Percentiles rank a stretch among this genome's conserved stretches.
Conservation (phyloP, 2,329 filamentous ascomycete genomes). For the Fusarium algeriense region DNA sequence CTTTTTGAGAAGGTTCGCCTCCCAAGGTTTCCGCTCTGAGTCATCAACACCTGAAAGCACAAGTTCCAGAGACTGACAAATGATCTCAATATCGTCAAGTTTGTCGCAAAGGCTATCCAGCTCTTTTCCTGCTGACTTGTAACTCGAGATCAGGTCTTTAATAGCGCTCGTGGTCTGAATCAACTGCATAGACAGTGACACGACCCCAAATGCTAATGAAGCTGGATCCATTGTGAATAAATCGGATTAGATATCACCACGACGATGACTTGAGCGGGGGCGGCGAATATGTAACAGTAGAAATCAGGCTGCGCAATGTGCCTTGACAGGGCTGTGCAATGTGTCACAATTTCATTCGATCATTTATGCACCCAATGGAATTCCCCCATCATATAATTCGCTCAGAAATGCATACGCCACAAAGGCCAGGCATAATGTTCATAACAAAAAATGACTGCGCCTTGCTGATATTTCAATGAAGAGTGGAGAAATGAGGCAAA, state of each 20-base stretch:
- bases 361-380: too few relatives aligned
- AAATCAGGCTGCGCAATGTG: background rate
- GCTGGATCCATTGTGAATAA: background rate
- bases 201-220: background rate
- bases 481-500: too few relatives aligned
- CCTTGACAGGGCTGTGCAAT: background rate
- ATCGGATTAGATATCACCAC: too few relatives aligned
- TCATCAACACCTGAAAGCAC: background rate
- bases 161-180: background rate
- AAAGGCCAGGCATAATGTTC: too few relatives aligned
- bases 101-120: background rate
- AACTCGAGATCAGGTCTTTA: slow-evolving; percentile 8
- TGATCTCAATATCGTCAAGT: slow-evolving; percentile 1
- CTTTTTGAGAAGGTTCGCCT: background rate
- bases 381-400: too few relatives aligned
- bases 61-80: background rate
- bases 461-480: too few relatives aligned
- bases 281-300: too few relatives aligned
- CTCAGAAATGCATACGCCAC: too few relatives aligned
- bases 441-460: too few relatives aligned
- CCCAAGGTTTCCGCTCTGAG: rapidly evolving
- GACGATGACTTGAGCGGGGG: too few relatives aligned
- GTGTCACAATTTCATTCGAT: background rate
- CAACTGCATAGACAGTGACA: slow-evolving; percentile 17
- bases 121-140: slow-evolving; percentile 20